Base-by-base conservation (phyloP, 2,329 filamentous ascomycete genomes). In the Bipolaris zeicola region DNA sequence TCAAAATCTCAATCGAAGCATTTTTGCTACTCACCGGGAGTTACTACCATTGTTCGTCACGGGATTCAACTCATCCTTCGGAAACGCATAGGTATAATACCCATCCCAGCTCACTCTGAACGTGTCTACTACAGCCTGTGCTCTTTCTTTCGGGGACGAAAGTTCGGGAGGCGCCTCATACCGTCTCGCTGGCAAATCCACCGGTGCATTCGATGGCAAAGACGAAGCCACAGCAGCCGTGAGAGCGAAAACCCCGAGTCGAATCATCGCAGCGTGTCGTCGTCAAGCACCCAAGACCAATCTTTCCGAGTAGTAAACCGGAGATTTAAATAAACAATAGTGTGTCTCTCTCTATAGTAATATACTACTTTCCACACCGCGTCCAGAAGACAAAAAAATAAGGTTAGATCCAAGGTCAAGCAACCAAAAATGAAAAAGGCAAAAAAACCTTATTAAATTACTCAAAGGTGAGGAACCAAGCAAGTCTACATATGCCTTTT, bases 71-170 rank as follows among this genome's bases (percentile, higher is more conserved):
- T 91, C 90, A 72, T 96, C 91, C 64, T 91, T 85, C 1, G 89
- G 89, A 60, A 90, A 93, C 0, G 90, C 90, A 76, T 90, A 86
- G 75, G 85, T 78, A 67, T 85, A 84, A 72, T 94, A 94, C 14
- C 74, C 75, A 6, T 68, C 64, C 74, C 74, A 77, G 16, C 74
- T 72, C 20, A 67, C 59, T 16, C 62, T 64, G 51, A 77, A 77
- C 6, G 64, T 62, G 13, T 73, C 67, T 13, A 74, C 64, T 13
- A 77, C 74, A 11, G 69, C 72, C 49, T 72, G 68, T 5, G 74
- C 69, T 33, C 72, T 63, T 34, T 52, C 28, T 28, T 34, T 24
- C n/a, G n/a, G 67, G 52, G 34, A 45, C 47, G 39, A 41, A n/a
- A 50, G 50, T 13, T 38, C 20, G 1, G 57, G 34, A 1, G 55